Evolutionary conservation across 2,329 filamentous ascomycete genomes (phyloP).

Genomic region (Pseudogymnoascus sp.): DNA sequence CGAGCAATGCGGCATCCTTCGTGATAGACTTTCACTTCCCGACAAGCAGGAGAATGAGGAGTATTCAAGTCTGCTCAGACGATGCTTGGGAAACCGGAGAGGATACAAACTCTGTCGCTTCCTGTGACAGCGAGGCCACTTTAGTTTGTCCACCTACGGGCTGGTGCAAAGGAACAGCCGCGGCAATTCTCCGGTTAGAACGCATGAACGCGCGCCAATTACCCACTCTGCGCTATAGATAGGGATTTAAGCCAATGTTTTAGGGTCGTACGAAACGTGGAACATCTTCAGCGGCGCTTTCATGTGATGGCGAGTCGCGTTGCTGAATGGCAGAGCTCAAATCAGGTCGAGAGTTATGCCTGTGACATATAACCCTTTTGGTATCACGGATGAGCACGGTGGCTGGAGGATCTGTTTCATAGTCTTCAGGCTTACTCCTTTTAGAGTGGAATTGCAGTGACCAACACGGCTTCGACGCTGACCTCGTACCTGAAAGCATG

Average conservation of each 20-base stretch:
- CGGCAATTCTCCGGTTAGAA: background rate
- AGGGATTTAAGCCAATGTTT: background rate
- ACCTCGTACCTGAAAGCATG: background rate
- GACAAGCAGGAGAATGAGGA: too few species aligned
- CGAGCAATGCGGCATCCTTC: background rate
- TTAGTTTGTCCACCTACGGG: too few species aligned
- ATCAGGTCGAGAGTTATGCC: background rate
- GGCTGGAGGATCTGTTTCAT: background rate
- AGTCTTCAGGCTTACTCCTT: background rate
- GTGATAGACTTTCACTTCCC: too few species aligned
- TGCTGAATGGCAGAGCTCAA: background rate
- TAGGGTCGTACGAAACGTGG: background rate
- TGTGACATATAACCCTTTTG: background rate
- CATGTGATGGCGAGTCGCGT: background rate
- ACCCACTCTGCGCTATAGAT: background rate
- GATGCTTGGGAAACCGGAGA: constrained; percentile 26
- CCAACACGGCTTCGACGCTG: background rate
- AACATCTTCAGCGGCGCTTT: background rate
- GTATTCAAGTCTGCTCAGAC: constrained; percentile 21
- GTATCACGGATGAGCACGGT: background rate
- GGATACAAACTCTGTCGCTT: background rate
- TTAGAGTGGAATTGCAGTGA: background rate
- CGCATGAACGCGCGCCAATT: background rate
- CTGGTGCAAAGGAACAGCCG: background rate
- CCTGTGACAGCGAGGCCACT: too few species aligned